Conservation (phyloP, 1,284 basidiomycete species). For the Trametes pubescens region DNA sequence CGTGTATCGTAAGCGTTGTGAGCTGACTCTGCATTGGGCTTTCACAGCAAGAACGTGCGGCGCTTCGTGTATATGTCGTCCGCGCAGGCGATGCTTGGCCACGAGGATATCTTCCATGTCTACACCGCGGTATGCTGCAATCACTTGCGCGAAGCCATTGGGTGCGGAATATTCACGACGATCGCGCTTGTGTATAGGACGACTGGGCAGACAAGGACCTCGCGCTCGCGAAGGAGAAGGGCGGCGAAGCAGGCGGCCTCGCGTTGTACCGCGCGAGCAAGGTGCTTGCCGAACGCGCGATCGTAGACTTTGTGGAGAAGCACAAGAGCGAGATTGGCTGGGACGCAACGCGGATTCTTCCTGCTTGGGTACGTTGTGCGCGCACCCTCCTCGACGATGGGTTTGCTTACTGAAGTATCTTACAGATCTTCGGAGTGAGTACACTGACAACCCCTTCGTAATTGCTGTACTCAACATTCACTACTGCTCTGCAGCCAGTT, state of each 20-base stretch:
- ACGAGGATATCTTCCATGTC: slow-evolving; percentile 22
- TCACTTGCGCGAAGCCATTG: slow-evolving; percentile 44
- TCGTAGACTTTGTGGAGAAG: slow-evolving; percentile 64
- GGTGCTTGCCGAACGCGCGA: slow-evolving; percentile 72
- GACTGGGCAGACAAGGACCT: slow-evolving; percentile 73
- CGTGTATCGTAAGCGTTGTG: no score
- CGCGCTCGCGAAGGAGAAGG: slow-evolving; percentile 59
- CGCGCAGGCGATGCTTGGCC: slow-evolving; percentile 35
- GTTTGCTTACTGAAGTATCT: no score
- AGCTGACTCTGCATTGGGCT: no score
- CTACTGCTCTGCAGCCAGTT: not conserved
- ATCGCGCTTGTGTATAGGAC: slow-evolving; percentile 45
- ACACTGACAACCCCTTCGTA: not conserved
- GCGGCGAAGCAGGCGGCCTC: slow-evolving; percentile 50
- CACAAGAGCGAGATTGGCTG: slow-evolving; percentile 58
- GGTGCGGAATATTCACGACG: not conserved
- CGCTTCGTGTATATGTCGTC: slow-evolving; percentile 70
- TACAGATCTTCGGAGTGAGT: slow-evolving; percentile 22
- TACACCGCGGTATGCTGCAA: slow-evolving; percentile 46
- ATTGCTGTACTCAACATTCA: not conserved
- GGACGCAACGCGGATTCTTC: slow-evolving; percentile 45
- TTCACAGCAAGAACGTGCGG: slow-evolving; percentile 17
- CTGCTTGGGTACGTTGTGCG: slow-evolving; percentile 21
- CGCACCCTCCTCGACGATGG: not conserved
- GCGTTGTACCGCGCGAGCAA: slow-evolving; percentile 68